These are phyloP conservation scores for Fraxinus americana DNA, from an alignment of 257 asterid species.

Conservation along the genomic window DNA sequence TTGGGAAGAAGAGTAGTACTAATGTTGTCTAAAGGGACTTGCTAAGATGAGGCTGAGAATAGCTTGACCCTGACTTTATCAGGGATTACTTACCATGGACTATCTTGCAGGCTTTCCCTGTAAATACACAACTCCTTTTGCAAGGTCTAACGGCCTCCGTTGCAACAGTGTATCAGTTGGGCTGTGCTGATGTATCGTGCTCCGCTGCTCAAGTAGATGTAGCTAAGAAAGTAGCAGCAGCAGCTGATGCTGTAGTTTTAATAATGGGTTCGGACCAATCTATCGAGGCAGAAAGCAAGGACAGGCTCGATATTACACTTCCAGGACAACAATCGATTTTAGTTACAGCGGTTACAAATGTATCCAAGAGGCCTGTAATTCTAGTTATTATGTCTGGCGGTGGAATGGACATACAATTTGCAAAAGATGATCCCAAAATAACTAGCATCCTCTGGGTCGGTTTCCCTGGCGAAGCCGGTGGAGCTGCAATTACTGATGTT, in stretches of 20 bases:
- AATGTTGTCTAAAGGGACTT: no score
- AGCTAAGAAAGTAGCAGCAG: constrained; percentile 50
- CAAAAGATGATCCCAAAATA: constrained; percentile 53
- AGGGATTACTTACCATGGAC: background rate
- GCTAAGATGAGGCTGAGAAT: no score
- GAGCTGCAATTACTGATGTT: constrained; percentile 63
- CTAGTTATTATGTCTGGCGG: constrained; percentile 71
- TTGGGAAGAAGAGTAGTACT: no score
- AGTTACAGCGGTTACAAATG: constrained; percentile 52
- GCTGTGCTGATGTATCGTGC: constrained; percentile 49
- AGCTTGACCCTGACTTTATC: background rate
- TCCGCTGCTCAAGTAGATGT: constrained; percentile 40
- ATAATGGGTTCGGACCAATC: constrained; percentile 67
- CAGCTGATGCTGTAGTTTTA: constrained; percentile 57
- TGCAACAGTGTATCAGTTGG: constrained; percentile 43
- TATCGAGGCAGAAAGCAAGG: constrained; percentile 46
- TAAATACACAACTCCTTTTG: constrained; percentile 46
- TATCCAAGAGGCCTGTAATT: constrained; percentile 61
- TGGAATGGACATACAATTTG: constrained; percentile 65
- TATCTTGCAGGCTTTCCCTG: constrained; percentile 53
- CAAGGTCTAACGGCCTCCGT: constrained; percentile 51
- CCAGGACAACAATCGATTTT: constrained; percentile 58
- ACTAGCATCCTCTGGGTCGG: constrained; percentile 69
- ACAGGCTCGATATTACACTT: constrained; percentile 52
- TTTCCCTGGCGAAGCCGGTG: constrained; percentile 73